Conservation (phyloP, 1,284 basidiomycete genomes). For the Marasmius oreades region DNA sequence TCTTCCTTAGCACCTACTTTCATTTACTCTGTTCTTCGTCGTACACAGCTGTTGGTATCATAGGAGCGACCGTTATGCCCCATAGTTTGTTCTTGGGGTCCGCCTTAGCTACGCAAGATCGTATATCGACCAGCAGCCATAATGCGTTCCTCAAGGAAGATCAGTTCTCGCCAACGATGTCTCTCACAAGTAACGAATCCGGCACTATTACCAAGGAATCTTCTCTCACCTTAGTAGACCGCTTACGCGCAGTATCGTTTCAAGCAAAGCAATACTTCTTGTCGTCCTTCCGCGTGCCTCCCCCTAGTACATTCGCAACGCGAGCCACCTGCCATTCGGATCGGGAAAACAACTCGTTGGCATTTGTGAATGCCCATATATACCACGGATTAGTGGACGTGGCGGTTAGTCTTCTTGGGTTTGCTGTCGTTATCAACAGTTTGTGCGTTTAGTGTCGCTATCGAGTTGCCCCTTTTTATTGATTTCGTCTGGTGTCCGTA, state of each 20-base stretch:
- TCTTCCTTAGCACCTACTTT: not conserved
- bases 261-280: too few relatives aligned
- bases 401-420: constrained; percentile 64
- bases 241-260: too few relatives aligned
- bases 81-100: constrained; percentile 16
- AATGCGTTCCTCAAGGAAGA: not conserved
- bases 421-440: constrained; percentile 87
- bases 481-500: constrained; percentile 23
- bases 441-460: constrained; percentile 40
- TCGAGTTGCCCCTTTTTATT: constrained; percentile 8
- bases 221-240: too few relatives aligned
- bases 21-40: not conserved
- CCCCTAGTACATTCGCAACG: constrained; percentile 20
- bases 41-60: constrained; percentile 13
- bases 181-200: too few relatives aligned
- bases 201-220: too few relatives aligned
- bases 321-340: constrained; percentile 42
- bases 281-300: constrained; percentile 17
- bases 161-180: too few relatives aligned
- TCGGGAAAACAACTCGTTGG: constrained; percentile 62
- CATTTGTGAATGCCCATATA: constrained; percentile 74
- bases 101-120: constrained; percentile 15
- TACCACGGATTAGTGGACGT: constrained; percentile 74
- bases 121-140: not conserved
- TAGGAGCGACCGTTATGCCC: constrained; percentile 17